Evolutionary conservation across 2,329 filamentous ascomycete species (phyloP).

Genomic region (Fusarium duplospermum): DNA sequence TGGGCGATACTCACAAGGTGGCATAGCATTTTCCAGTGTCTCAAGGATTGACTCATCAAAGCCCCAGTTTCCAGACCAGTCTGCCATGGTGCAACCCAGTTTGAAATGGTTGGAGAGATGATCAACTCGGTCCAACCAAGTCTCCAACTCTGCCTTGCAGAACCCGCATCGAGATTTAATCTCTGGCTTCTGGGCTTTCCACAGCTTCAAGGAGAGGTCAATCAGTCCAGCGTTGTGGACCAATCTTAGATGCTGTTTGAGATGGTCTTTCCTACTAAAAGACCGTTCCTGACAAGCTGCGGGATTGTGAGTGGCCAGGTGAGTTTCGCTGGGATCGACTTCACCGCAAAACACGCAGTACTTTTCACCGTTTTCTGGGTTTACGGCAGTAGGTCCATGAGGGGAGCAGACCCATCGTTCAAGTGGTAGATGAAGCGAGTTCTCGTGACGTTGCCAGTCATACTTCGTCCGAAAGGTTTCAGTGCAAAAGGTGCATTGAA

Average conservation of each 20-base stretch:
- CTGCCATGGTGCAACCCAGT: conserved; percentile 53
- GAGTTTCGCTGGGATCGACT: conserved; percentile 44
- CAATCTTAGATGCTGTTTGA: conserved; percentile 56
- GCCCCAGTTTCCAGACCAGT: conserved; percentile 58
- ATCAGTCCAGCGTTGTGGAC: conserved; percentile 55
- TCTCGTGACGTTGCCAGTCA: conserved; percentile 63
- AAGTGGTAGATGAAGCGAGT: conserved; percentile 57
- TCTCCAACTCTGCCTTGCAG: conserved; percentile 50
- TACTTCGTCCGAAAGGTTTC: conserved; percentile 58
- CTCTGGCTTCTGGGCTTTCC: conserved; percentile 51
- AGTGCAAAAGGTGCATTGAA: conserved; percentile 60
- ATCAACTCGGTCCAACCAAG: conserved; percentile 51
- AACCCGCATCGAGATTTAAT: conserved; percentile 56
- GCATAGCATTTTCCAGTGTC: conserved; percentile 55
- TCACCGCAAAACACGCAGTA: conserved; percentile 54
- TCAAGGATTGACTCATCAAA: conserved; percentile 52
- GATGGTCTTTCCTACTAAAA: conserved; percentile 57
- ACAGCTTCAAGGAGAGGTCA: conserved; percentile 39
- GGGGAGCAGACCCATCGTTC: conserved; percentile 59
- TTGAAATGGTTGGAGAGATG: conserved; percentile 58
- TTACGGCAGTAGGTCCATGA: conserved; percentile 46
- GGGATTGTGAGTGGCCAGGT: conserved; percentile 52
- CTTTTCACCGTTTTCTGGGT: conserved; percentile 45
- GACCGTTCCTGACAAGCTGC: conserved; percentile 62
- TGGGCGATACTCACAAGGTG: conserved; percentile 47